Conservation (phyloP, 805 yeast species). For the Starmerella sp. region DNA sequence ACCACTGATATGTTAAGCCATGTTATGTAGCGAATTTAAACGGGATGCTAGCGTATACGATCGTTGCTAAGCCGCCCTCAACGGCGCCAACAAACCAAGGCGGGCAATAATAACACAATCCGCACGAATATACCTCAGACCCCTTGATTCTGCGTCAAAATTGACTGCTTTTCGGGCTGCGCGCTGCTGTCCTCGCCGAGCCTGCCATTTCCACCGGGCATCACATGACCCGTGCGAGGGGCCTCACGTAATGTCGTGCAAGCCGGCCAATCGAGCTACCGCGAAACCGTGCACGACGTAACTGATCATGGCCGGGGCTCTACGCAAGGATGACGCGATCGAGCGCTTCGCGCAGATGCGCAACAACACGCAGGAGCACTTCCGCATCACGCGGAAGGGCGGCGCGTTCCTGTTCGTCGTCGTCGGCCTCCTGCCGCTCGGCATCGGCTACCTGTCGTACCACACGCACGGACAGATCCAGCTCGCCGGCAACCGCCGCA, state of each 20-base stretch:
- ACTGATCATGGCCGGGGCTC: constrained; percentile 25
- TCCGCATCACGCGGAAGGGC: constrained; percentile 25
- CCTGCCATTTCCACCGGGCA: no score
- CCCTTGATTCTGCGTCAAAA: no score
- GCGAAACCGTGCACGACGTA: neutral
- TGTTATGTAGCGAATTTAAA: no score
- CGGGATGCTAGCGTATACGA: no score
- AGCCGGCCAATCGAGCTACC: neutral
- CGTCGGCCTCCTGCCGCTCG: constrained; percentile 29
- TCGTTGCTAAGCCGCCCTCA: no score
- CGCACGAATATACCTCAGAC: no score
- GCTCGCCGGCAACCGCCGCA: constrained; percentile 23
- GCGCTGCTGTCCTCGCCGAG: no score
- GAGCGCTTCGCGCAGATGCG: constrained; percentile 30
- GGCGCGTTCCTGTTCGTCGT: constrained; percentile 26
- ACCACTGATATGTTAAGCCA: no score
- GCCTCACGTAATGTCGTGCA: neutral
- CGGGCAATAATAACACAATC: no score
- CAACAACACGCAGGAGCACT: constrained; percentile 24
- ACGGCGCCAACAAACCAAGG: no score
- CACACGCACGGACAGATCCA: constrained; percentile 27
- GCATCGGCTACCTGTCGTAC: constrained; percentile 29
- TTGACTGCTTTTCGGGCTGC: no score
- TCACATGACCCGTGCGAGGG: no score
- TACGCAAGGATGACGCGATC: constrained; percentile 28